Evolutionary conservation across 495 filamentous ascomycete species (phyloP).

Genomic region (Hypoxylon intermedium): DNA sequence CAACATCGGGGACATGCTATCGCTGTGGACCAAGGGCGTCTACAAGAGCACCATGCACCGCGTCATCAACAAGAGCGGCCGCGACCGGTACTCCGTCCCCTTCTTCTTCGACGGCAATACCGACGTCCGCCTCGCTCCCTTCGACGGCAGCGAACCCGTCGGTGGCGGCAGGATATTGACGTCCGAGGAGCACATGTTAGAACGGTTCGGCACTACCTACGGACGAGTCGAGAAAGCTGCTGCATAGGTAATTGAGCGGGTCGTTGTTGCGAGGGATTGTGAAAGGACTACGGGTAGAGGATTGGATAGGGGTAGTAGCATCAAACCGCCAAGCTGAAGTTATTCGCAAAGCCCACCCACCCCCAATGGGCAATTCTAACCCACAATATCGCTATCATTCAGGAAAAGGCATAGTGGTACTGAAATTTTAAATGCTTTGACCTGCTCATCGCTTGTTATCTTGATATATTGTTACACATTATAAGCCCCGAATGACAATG

Average conservation of each 20-base stretch:
- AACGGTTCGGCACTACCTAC: conserved; percentile 26
- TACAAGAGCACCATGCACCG: conserved; percentile 68
- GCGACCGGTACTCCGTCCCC: conserved; percentile 63
- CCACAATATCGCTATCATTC: too few species aligned
- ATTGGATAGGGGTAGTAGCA: too few species aligned
- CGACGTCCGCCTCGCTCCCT: conserved; percentile 42
- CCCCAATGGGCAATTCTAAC: too few species aligned
- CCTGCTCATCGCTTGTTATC: background rate
- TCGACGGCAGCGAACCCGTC: conserved; percentile 39
- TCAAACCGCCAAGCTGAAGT: too few species aligned
- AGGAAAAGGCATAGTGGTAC: background rate
- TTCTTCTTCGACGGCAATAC: conserved; percentile 64
- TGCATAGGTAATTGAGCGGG: background rate
- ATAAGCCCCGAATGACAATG: background rate
- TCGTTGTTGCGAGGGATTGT: too few species aligned
- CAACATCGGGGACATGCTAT: conserved; percentile 71
- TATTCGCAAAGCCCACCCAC: too few species aligned
- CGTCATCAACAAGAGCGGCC: conserved; percentile 58
- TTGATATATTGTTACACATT: background rate
- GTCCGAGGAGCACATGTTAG: conserved; percentile 46
- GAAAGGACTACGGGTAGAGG: too few species aligned
- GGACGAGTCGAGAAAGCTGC: conserved; percentile 13
- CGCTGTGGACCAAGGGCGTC: conserved; percentile 67
- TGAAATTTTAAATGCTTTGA: too few species aligned
- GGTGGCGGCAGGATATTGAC: conserved; percentile 32